Conservation (phyloP, 139 green algal genomes). For the Coelastrella sp. region DNA sequence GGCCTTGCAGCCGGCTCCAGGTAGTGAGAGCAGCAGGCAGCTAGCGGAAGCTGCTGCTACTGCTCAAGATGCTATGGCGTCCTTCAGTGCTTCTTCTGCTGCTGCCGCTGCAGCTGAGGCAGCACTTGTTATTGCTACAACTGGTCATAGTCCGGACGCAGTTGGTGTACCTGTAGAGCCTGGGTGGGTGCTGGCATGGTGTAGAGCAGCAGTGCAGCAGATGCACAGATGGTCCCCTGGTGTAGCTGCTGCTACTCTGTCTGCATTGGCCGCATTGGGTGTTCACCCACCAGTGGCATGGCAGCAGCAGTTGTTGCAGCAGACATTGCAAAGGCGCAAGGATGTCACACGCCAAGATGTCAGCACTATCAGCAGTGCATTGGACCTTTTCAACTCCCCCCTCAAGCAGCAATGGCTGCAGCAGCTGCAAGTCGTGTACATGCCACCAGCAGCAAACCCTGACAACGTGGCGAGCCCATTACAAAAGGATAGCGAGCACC, state of each 20-base stretch:
- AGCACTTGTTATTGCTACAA: background rate
- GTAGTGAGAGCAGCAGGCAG: background rate
- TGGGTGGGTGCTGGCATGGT: slow-evolving; percentile 24
- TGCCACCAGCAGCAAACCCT: background rate
- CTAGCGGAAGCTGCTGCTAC: slow-evolving; percentile 8
- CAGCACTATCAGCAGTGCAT: background rate
- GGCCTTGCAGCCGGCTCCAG: background rate
- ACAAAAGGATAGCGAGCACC: background rate
- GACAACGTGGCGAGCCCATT: background rate
- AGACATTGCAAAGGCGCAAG: background rate
- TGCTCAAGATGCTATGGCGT: background rate
- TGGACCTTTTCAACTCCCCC: background rate
- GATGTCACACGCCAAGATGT: background rate
- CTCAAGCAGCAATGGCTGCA: background rate
- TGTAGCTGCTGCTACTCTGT: slow-evolving; percentile 7
- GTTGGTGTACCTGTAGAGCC: background rate
- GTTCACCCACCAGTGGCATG: slow-evolving; percentile 9
- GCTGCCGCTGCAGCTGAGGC: background rate
- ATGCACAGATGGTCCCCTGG: background rate
- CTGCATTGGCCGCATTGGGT: background rate
- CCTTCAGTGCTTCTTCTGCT: background rate
- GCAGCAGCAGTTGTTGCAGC: slow-evolving; percentile 34
- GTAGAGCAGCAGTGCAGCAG: background rate
- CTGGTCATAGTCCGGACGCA: background rate
- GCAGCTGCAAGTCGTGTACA: background rate